These are phyloP conservation scores for Phytophthora boehmeriae DNA, from an alignment of 352 stramenopile species.

Conservation along the genomic window DNA sequence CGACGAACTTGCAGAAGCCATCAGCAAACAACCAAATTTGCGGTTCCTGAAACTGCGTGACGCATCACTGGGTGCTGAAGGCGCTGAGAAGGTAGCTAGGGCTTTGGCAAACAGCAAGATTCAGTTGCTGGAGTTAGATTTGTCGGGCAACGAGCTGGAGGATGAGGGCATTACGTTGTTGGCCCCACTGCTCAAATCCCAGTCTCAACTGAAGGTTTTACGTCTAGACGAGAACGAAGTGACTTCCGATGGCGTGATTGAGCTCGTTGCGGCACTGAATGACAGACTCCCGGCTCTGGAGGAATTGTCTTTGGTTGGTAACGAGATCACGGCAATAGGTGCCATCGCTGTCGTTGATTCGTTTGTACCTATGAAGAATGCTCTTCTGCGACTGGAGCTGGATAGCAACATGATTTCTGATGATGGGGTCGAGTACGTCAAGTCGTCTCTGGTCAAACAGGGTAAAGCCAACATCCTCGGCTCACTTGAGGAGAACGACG, in stretches of 20 bases:
- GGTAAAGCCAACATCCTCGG: constrained; percentile 65
- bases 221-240: constrained; percentile 86
- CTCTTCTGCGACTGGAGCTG: constrained; percentile 56
- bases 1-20: constrained; percentile 67
- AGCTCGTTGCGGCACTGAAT: constrained; percentile 35
- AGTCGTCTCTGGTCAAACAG: constrained; percentile 43
- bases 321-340: constrained; percentile 80
- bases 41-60: constrained; percentile 89
- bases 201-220: constrained; percentile 60
- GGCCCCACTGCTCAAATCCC: constrained; percentile 58
- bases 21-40: constrained; percentile 71
- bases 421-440: constrained; percentile 56
- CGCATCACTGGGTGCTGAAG: constrained; percentile 85
- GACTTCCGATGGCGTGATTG: constrained; percentile 59
- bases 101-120: constrained; percentile 68
- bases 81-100: constrained; percentile 69
- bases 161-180: constrained; percentile 74
- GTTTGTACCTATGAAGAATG: constrained; percentile 47
- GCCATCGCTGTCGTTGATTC: constrained; percentile 61
- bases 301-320: constrained; percentile 67
- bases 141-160: constrained; percentile 90
- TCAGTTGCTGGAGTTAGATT: constrained; percentile 78
- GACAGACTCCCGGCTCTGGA: constrained; percentile 44
- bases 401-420: constrained; percentile 82
- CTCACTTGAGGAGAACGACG: constrained; percentile 85